Conservation (phyloP, 192 early-diverging fungal genomes). For the Coemansia sp. region DNA sequence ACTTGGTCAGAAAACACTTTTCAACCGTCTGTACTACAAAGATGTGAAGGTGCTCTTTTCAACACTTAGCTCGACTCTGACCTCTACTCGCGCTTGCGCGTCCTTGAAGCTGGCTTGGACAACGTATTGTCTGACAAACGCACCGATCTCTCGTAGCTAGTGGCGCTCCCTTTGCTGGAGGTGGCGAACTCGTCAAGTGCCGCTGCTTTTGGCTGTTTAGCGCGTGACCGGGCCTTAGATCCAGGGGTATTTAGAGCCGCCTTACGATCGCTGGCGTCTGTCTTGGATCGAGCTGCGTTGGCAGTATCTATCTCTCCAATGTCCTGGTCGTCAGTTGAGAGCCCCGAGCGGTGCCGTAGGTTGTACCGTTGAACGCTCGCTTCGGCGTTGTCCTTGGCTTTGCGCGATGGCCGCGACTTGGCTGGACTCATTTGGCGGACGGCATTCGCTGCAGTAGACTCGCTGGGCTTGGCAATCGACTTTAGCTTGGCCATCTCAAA, state of each 20-base stretch:
- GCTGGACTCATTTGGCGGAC: neutral
- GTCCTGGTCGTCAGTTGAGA: neutral
- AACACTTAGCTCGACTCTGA: too few relatives aligned
- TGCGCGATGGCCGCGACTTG: neutral
- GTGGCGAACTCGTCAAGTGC: neutral
- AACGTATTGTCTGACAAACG: neutral
- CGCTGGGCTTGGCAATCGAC: neutral
- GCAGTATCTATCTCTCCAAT: neutral
- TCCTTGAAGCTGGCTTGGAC: conserved; percentile 12
- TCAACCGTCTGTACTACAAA: too few relatives aligned
- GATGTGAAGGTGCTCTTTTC: too few relatives aligned
- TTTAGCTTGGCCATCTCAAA: conserved; percentile 16
- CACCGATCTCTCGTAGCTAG: conserved; percentile 23
- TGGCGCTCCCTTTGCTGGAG: conserved; percentile 19
- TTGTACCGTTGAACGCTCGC: conserved; percentile 27
- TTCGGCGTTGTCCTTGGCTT: neutral
- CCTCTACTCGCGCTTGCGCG: conserved; percentile 30
- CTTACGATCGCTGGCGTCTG: neutral
- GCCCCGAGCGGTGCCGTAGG: conserved; percentile 21
- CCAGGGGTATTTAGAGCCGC: neutral
- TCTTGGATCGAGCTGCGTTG: neutral
- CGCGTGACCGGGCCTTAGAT: neutral
- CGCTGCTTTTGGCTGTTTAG: neutral
- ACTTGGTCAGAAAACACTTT: too few relatives aligned
- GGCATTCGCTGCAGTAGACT: neutral